phyloP scores from a whole-genome alignment of 352 stramenopile genomes.

The Phytophthora cryptogea region DNA sequence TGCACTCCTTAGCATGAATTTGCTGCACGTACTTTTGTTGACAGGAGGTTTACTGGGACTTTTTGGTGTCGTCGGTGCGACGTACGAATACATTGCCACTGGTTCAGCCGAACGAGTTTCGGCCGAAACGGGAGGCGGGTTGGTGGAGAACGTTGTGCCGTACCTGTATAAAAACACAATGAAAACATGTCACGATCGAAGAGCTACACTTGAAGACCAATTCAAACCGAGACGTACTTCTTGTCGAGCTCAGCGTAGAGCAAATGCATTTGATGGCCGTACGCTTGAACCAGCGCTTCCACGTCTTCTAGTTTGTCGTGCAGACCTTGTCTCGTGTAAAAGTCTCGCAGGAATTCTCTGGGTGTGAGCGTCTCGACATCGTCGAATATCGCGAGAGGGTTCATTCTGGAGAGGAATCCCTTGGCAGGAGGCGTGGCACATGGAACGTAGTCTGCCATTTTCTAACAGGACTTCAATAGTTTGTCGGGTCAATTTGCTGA shows the following conservation, averaged over 20 bases:
- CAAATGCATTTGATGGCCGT: constrained; percentile 54
- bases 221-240: constrained; percentile 38
- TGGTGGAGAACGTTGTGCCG: constrained; percentile 52
- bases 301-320: constrained; percentile 75
- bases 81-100: constrained; percentile 11
- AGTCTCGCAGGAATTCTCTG: constrained; percentile 71
- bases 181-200: background rate
- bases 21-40: constrained; percentile 61
- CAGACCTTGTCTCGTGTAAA: constrained; percentile 68
- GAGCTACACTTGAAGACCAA: background rate
- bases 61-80: constrained; percentile 31
- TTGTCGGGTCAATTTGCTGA: background rate
- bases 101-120: constrained; percentile 41
- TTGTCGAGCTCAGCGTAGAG: constrained; percentile 75
- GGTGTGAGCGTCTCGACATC: constrained; percentile 55
- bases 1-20: background rate
- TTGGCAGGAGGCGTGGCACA: constrained; percentile 24
- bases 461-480: background rate
- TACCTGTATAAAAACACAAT: constrained; percentile 42
- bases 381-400: constrained; percentile 59
- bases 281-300: constrained; percentile 56
- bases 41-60: constrained; percentile 48
- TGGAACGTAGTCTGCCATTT: constrained; percentile 24
- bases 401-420: constrained; percentile 58
- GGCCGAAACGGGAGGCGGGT: constrained; percentile 50